Evolutionary conservation across 2,329 filamentous ascomycete genomes (phyloP).

Genomic region (Myriosclerotinia scirpicola): DNA sequence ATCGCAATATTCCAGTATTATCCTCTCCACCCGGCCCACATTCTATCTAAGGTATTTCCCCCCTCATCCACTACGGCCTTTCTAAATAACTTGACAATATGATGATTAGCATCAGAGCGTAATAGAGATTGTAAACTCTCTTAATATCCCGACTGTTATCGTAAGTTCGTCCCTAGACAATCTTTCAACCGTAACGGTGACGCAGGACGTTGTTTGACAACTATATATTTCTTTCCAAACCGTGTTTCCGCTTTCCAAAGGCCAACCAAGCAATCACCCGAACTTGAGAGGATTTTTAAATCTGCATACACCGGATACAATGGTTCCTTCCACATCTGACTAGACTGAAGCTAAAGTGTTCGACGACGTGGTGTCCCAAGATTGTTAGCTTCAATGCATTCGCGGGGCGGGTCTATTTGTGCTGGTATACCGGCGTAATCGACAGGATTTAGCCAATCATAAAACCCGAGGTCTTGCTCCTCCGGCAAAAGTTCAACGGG

Average conservation of each 20-base stretch:
- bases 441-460: neutral
- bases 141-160: neutral
- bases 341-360: neutral
- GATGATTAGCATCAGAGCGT: neutral
- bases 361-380: neutral
- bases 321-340: neutral
- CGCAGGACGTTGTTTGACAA: neutral
- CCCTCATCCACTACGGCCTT: neutral
- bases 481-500: neutral
- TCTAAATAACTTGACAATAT: neutral
- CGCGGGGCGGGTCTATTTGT: neutral
- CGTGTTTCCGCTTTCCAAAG: too few species aligned
- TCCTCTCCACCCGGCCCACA: neutral
- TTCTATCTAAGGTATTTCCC: neutral
- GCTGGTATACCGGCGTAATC: neutral
- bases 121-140: neutral
- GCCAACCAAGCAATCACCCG: neutral
- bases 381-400: neutral
- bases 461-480: slow-evolving; percentile 5
- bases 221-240: neutral
- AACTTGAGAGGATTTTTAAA: neutral
- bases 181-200: too few species aligned
- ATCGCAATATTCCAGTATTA: neutral
- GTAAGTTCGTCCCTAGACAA: neutral
- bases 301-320: neutral